Percentiles rank a stretch among this genome's conserved stretches.
phyloP scores from a whole-genome alignment of 805 yeast species.

The Barnettozyma populi region DNA sequence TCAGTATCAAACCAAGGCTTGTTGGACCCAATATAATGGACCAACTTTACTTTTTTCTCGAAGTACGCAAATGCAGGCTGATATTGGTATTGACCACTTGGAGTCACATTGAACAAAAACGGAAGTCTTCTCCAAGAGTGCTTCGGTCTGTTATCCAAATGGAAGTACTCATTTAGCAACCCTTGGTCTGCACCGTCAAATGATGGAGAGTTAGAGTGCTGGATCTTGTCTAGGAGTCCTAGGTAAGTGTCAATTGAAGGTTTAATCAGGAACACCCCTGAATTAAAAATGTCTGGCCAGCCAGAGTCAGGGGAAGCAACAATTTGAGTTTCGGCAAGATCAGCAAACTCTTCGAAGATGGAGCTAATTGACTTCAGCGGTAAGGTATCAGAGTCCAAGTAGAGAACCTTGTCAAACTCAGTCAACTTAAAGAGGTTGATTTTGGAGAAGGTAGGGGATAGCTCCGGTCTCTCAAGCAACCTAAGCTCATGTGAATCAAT shows the following conservation, averaged over 20 bases:
- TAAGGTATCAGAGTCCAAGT: constrained; percentile 61
- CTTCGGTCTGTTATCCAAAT: constrained; percentile 14
- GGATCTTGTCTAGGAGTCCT: constrained; percentile 31
- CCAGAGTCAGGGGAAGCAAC: constrained; percentile 67
- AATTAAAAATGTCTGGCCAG: constrained; percentile 86
- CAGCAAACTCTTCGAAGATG: constrained; percentile 17
- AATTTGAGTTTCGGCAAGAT: constrained; percentile 20
- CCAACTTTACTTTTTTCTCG: constrained; percentile 35
- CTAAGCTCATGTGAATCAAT: constrained; percentile 23
- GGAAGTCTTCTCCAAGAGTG: constrained; percentile 65
- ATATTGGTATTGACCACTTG: constrained; percentile 62
- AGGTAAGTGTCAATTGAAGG: constrained; percentile 43
- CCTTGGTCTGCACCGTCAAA: constrained; percentile 95
- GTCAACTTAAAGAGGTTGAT: constrained; percentile 43
- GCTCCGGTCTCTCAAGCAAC: constrained; percentile 44
- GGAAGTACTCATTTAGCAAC: constrained; percentile 63
- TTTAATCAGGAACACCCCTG: constrained; percentile 59
- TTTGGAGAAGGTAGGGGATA: constrained; percentile 46
- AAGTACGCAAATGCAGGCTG: constrained; percentile 63
- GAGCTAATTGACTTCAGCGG: constrained; percentile 32
- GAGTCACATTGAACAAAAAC: constrained; percentile 79
- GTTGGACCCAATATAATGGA: constrained; percentile 62
- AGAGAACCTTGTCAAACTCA: constrained; percentile 42
- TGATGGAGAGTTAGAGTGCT: constrained; percentile 27
- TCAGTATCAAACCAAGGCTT: constrained; percentile 47